Percentiles rank a stretch among this genome's conserved stretches.
These are phyloP conservation scores for Herpetomonas samuelpessoai DNA, from an alignment of 208 protist genomes.

Conservation along the genomic window DNA sequence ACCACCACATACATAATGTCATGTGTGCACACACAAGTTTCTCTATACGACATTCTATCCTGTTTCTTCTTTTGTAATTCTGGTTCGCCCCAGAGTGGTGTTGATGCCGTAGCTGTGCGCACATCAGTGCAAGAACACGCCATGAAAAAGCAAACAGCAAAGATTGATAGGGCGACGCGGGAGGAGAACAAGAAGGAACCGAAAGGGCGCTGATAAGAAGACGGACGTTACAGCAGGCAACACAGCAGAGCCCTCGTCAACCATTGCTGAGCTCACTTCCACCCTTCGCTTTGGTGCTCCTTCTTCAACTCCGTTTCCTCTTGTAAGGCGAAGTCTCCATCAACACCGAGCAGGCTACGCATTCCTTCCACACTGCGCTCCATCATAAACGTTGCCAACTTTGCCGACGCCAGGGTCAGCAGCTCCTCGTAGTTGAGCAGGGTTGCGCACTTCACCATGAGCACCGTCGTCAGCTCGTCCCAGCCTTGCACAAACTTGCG, in stretches of 20 bases:
- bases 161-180: no score
- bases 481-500: constrained; percentile 61
- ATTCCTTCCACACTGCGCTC: constrained; percentile 89
- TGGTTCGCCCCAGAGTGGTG: no score
- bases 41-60: no score
- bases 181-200: no score
- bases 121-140: no score
- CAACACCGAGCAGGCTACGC: constrained; percentile 79
- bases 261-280: background rate
- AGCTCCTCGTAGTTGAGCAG: constrained; percentile 87
- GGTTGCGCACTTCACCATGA: constrained; percentile 85
- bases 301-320: constrained; percentile 86
- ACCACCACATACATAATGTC: no score
- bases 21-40: no score
- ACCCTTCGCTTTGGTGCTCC: constrained; percentile 44
- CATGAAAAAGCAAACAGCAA: no score
- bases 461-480: constrained; percentile 68
- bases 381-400: constrained; percentile 73
- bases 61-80: no score
- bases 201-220: no score
- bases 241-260: background rate
- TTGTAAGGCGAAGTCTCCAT: constrained; percentile 79
- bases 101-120: no score
- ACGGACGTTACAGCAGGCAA: no score
- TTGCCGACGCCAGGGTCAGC: constrained; percentile 81